Base-by-base conservation (phyloP, 345 rosid genomes). In the Combretum micranthum region DNA sequence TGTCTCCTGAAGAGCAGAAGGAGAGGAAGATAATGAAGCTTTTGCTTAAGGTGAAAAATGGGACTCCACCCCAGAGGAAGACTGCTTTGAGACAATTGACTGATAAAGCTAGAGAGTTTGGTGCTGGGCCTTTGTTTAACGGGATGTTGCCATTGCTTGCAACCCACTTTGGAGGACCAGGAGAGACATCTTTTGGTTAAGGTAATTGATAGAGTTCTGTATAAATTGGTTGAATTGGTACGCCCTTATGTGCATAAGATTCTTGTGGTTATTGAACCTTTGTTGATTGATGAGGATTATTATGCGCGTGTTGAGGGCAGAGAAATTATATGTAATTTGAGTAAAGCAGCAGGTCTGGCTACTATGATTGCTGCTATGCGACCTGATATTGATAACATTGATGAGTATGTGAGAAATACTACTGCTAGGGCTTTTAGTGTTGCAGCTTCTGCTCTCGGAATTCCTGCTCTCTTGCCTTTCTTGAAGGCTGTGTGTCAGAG, bases 351-450 rank as follows among this genome's bases (percentile, higher is more conserved):
- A 50, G 99, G 97, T 60, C 78, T 93, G 81, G 97, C 99, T 20
- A 90, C 99, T 49, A 93, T 93, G 99, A 90, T 93, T 75, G 99
- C 99, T 70, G 99, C 97, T 44, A 93, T 90, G 99, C 96, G 97
- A 66, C 99, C 99, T 2, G 99, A 93, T 75, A 93, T 93, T 67
- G 99, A 93, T 62, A 87, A 93, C 64, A 87, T 83, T 14, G 99
- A 93, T 82, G 99, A 90, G 64, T 93, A 93, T 67, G 99, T 93
- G 58, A 82, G 99, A 74, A 93, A 93, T 77, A 90, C 99, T 10
- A 93, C 99, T 67, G 99, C 99, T 1, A 85, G 99, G 68, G 99
- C 99, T 61, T 93, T 93, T 72, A 93, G 99, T 85, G 99, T 93
- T 50, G 99, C 90, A 49, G 96, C 97, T 44, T 93, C 99, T 64